Percentiles rank a stretch among this genome's conserved stretches.
phyloP scores from a whole-genome alignment of 257 asterid genomes.

The Nicotiana otophora region DNA sequence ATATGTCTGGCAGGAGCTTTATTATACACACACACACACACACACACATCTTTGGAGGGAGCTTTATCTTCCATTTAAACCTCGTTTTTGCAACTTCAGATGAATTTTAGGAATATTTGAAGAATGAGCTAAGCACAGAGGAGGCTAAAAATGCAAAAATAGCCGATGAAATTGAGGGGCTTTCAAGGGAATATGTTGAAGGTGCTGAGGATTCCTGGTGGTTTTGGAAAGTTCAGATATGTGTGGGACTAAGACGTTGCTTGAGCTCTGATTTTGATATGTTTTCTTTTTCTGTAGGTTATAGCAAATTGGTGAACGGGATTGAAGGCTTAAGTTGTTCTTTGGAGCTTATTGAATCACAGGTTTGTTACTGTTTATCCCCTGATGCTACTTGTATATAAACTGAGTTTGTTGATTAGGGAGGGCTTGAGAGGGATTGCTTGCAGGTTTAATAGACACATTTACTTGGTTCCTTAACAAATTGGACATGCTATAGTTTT shows the following conservation, averaged over 20 bases:
- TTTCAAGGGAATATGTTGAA: constrained; percentile 37
- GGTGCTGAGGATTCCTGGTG: constrained; percentile 28
- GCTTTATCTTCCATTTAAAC: not conserved
- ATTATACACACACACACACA: not conserved
- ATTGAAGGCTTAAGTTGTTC: constrained; percentile 54
- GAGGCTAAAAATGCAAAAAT: constrained; percentile 46
- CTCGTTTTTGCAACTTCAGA: constrained; percentile 25
- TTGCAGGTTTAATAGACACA: not conserved
- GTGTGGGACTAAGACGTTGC: not conserved
- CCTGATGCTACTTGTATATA: not conserved
- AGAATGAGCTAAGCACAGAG: constrained; percentile 43
- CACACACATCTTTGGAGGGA: not conserved
- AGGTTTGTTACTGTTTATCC: constrained; percentile 32
- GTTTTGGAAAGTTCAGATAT: constrained; percentile 3
- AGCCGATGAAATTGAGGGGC: constrained; percentile 49
- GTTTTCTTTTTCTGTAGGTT: constrained; percentile 31
- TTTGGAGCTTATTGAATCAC: constrained; percentile 49
- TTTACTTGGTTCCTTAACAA: not conserved
- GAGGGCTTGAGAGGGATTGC: not conserved
- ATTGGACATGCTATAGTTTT: not conserved
- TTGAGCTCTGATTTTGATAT: not conserved
- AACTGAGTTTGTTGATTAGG: not conserved
- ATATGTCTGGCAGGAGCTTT: not conserved
- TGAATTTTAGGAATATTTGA: constrained; percentile 43
- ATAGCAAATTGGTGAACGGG: constrained; percentile 43